Percentiles rank a stretch among this genome's conserved stretches.
phyloP scores from a whole-genome alignment of 805 yeast genomes.

The Ogataea dorogensis region DNA sequence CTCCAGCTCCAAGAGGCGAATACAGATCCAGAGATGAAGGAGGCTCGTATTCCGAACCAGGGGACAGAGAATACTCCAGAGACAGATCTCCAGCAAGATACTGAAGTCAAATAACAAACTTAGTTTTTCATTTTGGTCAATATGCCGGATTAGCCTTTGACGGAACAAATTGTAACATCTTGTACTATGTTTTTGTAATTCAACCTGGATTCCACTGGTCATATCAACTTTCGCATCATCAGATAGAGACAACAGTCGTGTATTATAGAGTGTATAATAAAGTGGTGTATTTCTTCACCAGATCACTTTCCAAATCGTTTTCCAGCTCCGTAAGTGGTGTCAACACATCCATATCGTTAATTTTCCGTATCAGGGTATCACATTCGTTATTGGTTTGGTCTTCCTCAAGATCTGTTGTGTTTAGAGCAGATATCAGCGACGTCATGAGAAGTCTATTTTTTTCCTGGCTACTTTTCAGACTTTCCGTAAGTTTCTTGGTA shows the following conservation, averaged over 20 bases:
- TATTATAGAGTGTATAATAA: conserved; percentile 13
- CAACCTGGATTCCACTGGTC: conserved; percentile 9
- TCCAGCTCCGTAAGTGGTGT: conserved; percentile 13
- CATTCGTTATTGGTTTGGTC: conserved; percentile 3
- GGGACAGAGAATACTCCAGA: conserved; percentile 54
- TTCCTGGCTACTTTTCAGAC: conserved; percentile 5
- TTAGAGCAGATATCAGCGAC: conserved; percentile 8
- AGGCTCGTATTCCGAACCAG: conserved; percentile 31
- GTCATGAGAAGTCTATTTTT: conserved; percentile 13
- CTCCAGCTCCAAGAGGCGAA: conserved; percentile 32
- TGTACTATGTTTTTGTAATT: conserved; percentile 11
- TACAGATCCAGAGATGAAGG: conserved; percentile 37
- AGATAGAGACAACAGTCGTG: conserved; percentile 5
- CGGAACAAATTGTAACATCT: conserved; percentile 10
- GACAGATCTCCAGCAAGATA: conserved; percentile 80
- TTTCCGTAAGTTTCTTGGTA: conserved; percentile 5
- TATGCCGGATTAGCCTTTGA: conserved; percentile 9
- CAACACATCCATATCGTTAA: conserved; percentile 12
- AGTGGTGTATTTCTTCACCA: conserved; percentile 9
- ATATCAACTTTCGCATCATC: conserved; percentile 7
- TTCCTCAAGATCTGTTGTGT: neutral
- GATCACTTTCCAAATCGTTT: conserved; percentile 9
- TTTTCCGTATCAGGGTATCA: conserved; percentile 12
- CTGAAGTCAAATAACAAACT: conserved; percentile 23
- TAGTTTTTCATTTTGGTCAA: conserved; percentile 11